These are phyloP conservation scores for Physcia stellaris DNA, from an alignment of 495 filamentous ascomycete genomes.

Conservation along the genomic window DNA sequence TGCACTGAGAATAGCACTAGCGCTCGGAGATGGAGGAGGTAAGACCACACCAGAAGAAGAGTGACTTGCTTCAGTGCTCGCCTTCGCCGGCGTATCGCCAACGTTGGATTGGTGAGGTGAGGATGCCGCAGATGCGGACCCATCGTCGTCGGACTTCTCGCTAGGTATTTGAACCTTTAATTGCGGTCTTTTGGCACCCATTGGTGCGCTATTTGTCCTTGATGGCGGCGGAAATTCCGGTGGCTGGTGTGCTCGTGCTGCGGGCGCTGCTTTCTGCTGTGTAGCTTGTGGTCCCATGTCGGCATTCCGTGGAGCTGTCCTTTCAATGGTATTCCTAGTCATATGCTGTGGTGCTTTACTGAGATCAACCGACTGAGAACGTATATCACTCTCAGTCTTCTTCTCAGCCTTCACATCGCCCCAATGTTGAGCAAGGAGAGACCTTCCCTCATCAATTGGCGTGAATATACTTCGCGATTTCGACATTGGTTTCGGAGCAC, in stretches of 20 bases:
- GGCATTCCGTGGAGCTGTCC: slow-evolving; percentile 21
- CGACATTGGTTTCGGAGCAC: slow-evolving; percentile 53
- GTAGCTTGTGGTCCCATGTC: slow-evolving; percentile 28
- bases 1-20: slow-evolving; percentile 72
- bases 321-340: no score
- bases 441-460: slow-evolving; percentile 85
- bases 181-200: slow-evolving; percentile 57
- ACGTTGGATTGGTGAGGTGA: slow-evolving; percentile 58
- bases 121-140: slow-evolving; percentile 56
- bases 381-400: slow-evolving; percentile 25
- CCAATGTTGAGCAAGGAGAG: slow-evolving; percentile 76
- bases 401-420: slow-evolving; percentile 38
- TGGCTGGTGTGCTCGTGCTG: slow-evolving; percentile 26
- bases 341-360: no score
- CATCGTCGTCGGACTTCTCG: slow-evolving; percentile 73
- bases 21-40: slow-evolving; percentile 84
- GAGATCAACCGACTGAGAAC: slow-evolving; percentile 47
- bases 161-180: slow-evolving; percentile 91
- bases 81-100: slow-evolving; percentile 34
- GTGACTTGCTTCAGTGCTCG: slow-evolving; percentile 41
- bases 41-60: slow-evolving; percentile 57
- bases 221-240: slow-evolving; percentile 59
- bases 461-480: slow-evolving; percentile 92
- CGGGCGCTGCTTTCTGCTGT: slow-evolving; percentile 16
- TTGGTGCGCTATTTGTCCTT: slow-evolving; percentile 53